A percentile compares a stretch with the other conserved stretches of the same genome.
Evolutionary conservation across 2,329 filamentous ascomycete species (phyloP).

Genomic region (Seiridium unicorne): DNA sequence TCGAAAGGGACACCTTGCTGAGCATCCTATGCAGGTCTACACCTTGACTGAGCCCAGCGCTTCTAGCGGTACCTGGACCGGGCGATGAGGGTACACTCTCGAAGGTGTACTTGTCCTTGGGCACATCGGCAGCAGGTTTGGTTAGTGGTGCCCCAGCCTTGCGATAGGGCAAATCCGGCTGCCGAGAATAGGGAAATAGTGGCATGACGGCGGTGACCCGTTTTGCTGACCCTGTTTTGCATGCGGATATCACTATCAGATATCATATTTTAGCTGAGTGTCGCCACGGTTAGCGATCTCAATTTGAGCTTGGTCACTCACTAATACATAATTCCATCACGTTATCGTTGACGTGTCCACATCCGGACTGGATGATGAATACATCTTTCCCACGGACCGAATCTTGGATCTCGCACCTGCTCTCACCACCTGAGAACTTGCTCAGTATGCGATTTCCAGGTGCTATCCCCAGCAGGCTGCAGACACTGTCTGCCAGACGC

Average conservation of each 20-base stretch:
- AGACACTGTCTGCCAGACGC: conserved; percentile 80
- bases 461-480: conserved; percentile 84
- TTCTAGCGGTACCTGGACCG: conserved; percentile 67
- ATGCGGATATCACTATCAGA: conserved; percentile 77
- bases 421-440: conserved; percentile 96
- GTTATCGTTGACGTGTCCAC: conserved; percentile 91
- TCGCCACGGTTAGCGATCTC: too few relatives aligned
- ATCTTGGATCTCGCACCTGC: conserved; percentile 91
- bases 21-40: conserved; percentile 74
- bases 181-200: conserved; percentile 93
- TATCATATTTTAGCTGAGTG: too few relatives aligned
- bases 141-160: conserved; percentile 87
- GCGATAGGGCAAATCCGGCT: conserved; percentile 96
- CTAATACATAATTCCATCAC: conserved; percentile 94
- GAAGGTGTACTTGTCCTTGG: conserved; percentile 72
- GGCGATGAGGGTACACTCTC: conserved; percentile 90
- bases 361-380: conserved; percentile 94
- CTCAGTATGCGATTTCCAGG: conserved; percentile 77
- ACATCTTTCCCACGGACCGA: conserved; percentile 98
- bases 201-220: conserved; percentile 92
- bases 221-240: conserved; percentile 89
- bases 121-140: conserved; percentile 48
- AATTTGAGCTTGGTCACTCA: conserved; percentile 13
- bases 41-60: conserved; percentile 63
- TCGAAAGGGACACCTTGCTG: conserved; percentile 56